Base-by-base conservation (phyloP, 2,329 filamentous ascomycete genomes). In the Neoarthrinium moseri region DNA sequence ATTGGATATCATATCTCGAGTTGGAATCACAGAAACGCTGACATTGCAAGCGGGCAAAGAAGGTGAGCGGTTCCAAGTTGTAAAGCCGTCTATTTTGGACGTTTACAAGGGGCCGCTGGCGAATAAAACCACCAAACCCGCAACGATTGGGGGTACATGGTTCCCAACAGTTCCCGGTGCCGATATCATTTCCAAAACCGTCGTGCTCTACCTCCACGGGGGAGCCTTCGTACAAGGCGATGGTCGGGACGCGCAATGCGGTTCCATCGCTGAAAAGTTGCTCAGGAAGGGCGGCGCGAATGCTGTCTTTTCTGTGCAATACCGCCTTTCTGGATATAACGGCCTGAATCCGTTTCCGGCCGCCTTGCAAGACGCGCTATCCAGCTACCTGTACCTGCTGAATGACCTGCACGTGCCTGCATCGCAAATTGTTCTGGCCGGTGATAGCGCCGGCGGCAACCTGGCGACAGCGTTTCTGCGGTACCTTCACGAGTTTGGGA, bases 181-280 rank as follows among this genome's bases (percentile, higher is more conserved):
- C n/a, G n/a, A n/a, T n/a, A n/a, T n/a, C n/a, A n/a, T n/a, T n/a
- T n/a, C n/a, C n/a, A n/a, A n/a, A n/a, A n/a, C n/a, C n/a, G n/a
- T n/a, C n/a, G n/a, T n/a, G n/a, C n/a, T n/a, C n/a, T n/a, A n/a
- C n/a, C n/a, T 75, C 44, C 74, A 77, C 52, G 74, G 74, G 39
- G 74, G 74, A 29, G 73, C 70, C 1, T 77, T 67, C 52, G 67
- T 74, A 1, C n/a, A n/a, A n/a, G n/a, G n/a, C n/a, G n/a, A 55
- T 68, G n/a, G 71, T 69, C 37, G 66, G 71, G 48, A 71, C 69
- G 11, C 54, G 69, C 18, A 62, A 59, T 5, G 46, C 47, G 65
- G 66, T 1, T 65, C 61, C 47, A 46, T 54, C 1, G 60, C 62
- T 4, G 56, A 60, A 41, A 66, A 57, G 2, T 46, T 74, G 1